Percentiles rank a stretch among this genome's conserved stretches.
Evolutionary conservation across 2,329 filamentous ascomycete genomes (phyloP).

Genomic region (Cercospora sp.): DNA sequence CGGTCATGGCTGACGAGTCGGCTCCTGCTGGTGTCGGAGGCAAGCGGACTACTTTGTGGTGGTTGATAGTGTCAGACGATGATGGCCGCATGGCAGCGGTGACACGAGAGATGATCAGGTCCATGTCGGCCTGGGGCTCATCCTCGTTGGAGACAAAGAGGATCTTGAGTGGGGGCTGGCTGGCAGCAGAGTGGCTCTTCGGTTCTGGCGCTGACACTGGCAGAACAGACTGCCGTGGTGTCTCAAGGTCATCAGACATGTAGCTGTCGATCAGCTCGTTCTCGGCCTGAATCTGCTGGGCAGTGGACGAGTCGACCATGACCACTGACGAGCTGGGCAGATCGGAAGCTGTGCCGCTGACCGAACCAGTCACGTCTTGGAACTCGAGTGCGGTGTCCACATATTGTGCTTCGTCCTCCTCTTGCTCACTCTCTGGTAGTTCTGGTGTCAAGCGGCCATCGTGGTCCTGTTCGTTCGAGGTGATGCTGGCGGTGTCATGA

Average conservation of each 20-base stretch:
- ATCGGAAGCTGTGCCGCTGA: background rate
- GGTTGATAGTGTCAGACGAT: background rate
- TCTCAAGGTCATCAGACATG: conserved; percentile 36
- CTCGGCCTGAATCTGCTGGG: conserved; percentile 25
- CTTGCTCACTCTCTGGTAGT: conserved; percentile 22
- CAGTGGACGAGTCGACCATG: conserved; percentile 9
- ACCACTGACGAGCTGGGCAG: background rate
- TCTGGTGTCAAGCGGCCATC: conserved; percentile 23
- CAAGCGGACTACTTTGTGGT: conserved; percentile 21
- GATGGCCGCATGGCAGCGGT: conserved; percentile 16
- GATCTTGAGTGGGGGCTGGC: conserved; percentile 14
- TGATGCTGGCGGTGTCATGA: conserved; percentile 37
- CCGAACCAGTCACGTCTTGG: background rate
- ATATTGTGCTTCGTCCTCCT: conserved; percentile 15
- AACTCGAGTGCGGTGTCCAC: background rate
- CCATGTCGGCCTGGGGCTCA: conserved; percentile 7
- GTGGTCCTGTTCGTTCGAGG: conserved; percentile 28
- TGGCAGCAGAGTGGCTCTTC: background rate
- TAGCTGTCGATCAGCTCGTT: conserved; percentile 34
- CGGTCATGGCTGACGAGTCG: conserved; percentile 16
- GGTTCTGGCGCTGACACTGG: background rate
- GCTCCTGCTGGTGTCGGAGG: conserved; percentile 26
- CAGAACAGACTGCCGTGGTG: conserved; percentile 35
- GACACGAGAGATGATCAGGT: conserved; percentile 23
- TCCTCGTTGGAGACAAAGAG: conserved; percentile 24